Evolutionary conservation across 1,284 basidiomycete species (phyloP), one percentile per base, ranked within the genome.

Genomic region (Cryptococcus depauperatus): DNA sequence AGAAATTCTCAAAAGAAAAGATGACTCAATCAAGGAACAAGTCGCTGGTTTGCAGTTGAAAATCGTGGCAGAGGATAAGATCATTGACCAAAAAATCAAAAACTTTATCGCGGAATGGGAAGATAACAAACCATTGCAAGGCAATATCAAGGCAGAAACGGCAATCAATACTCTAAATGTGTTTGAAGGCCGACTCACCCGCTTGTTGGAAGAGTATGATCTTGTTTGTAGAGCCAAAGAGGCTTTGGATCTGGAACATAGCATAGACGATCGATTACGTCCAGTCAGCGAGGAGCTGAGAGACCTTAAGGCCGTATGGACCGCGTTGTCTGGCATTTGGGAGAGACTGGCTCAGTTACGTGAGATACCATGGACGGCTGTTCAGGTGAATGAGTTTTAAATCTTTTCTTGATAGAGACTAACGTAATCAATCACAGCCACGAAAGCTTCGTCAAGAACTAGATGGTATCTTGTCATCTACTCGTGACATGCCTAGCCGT

Each of bases 61-160:
- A 78, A 95, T 98, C 66, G 87, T 93, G n/a, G 92, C 93, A 2
- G 91, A 99, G 68, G 95, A 97, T 75, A 95, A 93, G 75, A 91
- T 96, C 46, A 81, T 96, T 2, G 87, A 92, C 73, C 87, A 89
- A 69, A 89, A 85, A 74, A 89, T 93, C 62, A 83, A 81, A 63
- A 85, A 92, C 61, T 79, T 93, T 49, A 77, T 95, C 35, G 73
- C 77, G 46, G 95, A 97, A 64, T 98, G 95, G 95, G 91, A 97
- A 69, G 29, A 51, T 5, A 66, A 57, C 59, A 72, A 72, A 84
- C 95, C 95, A 0, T 89, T 98, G 5, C 90, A 96, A 69, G 95
- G 95, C 40, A 87, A 80, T 69, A 83, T 97, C 77, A 86, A 89
- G 55, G 89, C 92, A 2, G 93, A 97, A 64, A 85, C 81, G 2